A percentile compares a stretch with the other conserved stretches of the same genome.
Evolutionary conservation across 495 filamentous ascomycete species (phyloP).

Genomic region (Emericellopsis terricola): DNA sequence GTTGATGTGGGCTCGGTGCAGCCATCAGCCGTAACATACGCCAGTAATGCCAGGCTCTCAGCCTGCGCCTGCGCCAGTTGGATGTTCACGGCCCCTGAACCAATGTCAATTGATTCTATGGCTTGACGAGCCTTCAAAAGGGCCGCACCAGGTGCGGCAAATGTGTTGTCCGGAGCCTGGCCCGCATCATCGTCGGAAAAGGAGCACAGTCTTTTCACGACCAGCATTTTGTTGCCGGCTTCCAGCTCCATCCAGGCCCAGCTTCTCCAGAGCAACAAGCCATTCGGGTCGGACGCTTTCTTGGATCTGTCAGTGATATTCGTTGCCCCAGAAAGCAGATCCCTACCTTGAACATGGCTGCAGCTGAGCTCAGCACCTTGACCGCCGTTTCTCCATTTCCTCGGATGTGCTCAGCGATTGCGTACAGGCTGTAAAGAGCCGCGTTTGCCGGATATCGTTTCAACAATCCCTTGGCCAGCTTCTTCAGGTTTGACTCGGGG

Average conservation of each 20-base stretch:
- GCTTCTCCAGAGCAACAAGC: conserved; percentile 43
- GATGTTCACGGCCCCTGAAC: conserved; percentile 33
- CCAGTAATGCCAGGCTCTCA: conserved; percentile 42
- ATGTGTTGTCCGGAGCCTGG: background rate
- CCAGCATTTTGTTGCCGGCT: conserved; percentile 14
- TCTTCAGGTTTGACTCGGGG: conserved; percentile 37
- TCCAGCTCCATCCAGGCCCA: conserved; percentile 57
- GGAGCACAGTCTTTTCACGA: conserved; percentile 12
- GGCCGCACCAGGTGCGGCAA: conserved; percentile 15
- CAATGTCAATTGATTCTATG: too few relatives aligned
- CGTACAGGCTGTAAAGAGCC: conserved; percentile 61
- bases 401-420: conserved; percentile 46
- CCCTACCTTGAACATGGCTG: background rate
- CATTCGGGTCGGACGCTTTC: too few relatives aligned
- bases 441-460: conserved; percentile 47
- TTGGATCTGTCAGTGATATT: too few relatives aligned
- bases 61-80: conserved; percentile 31
- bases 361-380: background rate
- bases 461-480: conserved; percentile 52
- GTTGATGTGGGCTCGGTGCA: conserved; percentile 13
- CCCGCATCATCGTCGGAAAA: conserved; percentile 10
- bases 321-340: too few relatives aligned
- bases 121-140: conserved; percentile 38
- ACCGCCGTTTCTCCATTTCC: conserved; percentile 3
- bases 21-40: conserved; percentile 34